These are phyloP conservation scores for Amphicarpaea edgeworthii DNA, from an alignment of 306 rosid species.

Conservation along the genomic window DNA sequence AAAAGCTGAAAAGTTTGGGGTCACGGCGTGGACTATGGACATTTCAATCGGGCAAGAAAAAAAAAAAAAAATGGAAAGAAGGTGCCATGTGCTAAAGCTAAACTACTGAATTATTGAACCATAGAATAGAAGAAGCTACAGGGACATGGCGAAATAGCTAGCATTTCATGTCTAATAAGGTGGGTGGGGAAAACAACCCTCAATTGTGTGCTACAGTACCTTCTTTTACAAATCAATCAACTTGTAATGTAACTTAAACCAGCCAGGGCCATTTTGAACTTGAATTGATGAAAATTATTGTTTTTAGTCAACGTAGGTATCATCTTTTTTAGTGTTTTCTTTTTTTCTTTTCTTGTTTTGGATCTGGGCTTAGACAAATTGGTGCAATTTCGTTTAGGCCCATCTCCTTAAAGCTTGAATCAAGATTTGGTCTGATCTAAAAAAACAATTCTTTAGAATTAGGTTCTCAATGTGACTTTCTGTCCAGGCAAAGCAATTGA, in stretches of 20 bases:
- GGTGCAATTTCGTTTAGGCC: slow-evolving; percentile 5
- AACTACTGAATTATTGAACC: slow-evolving; percentile 73
- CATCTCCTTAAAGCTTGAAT: background rate
- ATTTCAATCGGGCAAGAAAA: slow-evolving; percentile 36
- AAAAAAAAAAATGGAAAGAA: slow-evolving; percentile 8
- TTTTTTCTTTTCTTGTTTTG: background rate
- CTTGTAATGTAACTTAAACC: slow-evolving; percentile 37
- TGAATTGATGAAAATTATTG: background rate
- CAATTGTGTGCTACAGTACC: slow-evolving; percentile 4
- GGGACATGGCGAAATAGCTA: slow-evolving; percentile 37
- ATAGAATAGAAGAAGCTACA: slow-evolving; percentile 36
- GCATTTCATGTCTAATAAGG: slow-evolving; percentile 55
- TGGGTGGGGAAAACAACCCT: slow-evolving; percentile 40
- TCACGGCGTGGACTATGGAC: slow-evolving; percentile 46
- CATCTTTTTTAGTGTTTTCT: background rate
- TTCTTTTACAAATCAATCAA: slow-evolving; percentile 44
- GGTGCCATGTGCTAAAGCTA: slow-evolving; percentile 73
- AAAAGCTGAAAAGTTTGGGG: slow-evolving; percentile 54
- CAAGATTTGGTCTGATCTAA: too few species aligned
- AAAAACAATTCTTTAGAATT: background rate
- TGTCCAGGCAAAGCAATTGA: background rate
- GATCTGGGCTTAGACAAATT: slow-evolving; percentile 22
- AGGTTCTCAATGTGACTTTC: background rate
- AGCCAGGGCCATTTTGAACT: background rate
- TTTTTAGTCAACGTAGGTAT: slow-evolving; percentile 16